Base-by-base conservation (phyloP, 768 basidiomycete species). In the Dioszegia hungarica region DNA sequence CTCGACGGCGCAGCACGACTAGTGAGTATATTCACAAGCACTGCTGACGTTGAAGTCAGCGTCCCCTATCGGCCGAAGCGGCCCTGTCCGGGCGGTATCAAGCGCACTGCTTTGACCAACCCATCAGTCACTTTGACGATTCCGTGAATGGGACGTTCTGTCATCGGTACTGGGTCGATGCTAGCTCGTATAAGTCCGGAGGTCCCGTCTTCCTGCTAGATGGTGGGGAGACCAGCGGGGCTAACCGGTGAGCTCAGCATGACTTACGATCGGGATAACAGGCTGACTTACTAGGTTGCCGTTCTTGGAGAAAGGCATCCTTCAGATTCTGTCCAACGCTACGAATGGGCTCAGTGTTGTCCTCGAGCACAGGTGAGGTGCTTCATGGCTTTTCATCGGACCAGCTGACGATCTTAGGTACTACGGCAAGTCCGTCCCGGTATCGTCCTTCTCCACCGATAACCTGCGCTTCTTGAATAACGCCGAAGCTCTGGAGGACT, bases 141-240 rank as follows among this genome's bases (percentile, higher is more conserved):
- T 72, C 78, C 12, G 38, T 59, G 77, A 77, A 78, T 39, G 81
- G 83, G 39, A 88, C 85, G 0, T 97, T 89, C 77, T 77, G 81
- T 49, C 92, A 98, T 70, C 82, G 94, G 19, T 99, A 90, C 76
- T 99, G 94, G 94, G 80, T 93, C 34, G 92, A 86, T 69, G 83
- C 83, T 19, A 82, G 88, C 31, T 85, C 89, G 74, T 97, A 93
- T 75, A 79, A 82, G 53, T 61, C 80, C 1, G 84, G 85, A 40
- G 88, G 85, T 1, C 94, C 93, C 0, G 89, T 97, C 20, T 86
- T 90, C 63, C 83, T 97, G 1, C 77, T 97, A 20, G 94, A 97
- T 74, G 90, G 90, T 0, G 94, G 94, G 15, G 94, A 97, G 78
- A 94, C 90, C 3, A 86, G 83, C 60, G 94, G 90, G 19, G 84